Conservation (phyloP, 768 basidiomycete genomes). For the Mycena sanguinolenta region DNA sequence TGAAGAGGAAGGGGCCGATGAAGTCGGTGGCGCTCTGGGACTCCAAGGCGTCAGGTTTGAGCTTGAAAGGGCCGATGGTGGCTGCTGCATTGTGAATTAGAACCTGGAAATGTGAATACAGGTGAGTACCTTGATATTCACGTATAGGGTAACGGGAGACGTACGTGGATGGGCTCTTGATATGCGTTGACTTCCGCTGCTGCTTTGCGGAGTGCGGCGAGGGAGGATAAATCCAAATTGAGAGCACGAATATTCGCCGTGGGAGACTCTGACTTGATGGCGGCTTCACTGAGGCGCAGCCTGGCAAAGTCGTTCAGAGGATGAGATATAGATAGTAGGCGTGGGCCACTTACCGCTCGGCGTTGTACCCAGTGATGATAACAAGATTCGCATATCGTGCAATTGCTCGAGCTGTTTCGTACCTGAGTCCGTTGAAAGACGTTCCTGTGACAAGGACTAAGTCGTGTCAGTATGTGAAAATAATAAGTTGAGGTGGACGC, state of each 20-base stretch:
- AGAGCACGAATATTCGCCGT: slow-evolving; percentile 10
- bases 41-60: slow-evolving; percentile 13
- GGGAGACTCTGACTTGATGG: slow-evolving; percentile 2
- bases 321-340: neutral
- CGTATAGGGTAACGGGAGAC: neutral
- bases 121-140: no score
- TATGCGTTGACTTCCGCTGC: slow-evolving; percentile 16
- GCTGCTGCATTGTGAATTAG: slow-evolving; percentile 23
- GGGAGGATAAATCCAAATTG: slow-evolving; percentile 20
- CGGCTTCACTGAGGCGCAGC: slow-evolving; percentile 7
- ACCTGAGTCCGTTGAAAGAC: slow-evolving; percentile 23
- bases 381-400: slow-evolving; percentile 22
- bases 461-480: neutral
- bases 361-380: slow-evolving; percentile 26
- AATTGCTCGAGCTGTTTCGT: slow-evolving; percentile 21
- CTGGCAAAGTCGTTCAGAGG: neutral
- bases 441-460: slow-evolving; percentile 21
- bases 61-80: slow-evolving; percentile 8
- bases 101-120: neutral
- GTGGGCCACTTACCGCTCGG: slow-evolving; percentile 6
- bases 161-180: slow-evolving; percentile 1
- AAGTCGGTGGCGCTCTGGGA: slow-evolving; percentile 7
- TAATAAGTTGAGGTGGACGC: neutral
- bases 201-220: slow-evolving; percentile 18
- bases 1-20: slow-evolving; percentile 20